Evolutionary conservation across 345 rosid species (phyloP), one percentile per base, ranked within the genome.

Genomic region (Physaria fendleri): DNA sequence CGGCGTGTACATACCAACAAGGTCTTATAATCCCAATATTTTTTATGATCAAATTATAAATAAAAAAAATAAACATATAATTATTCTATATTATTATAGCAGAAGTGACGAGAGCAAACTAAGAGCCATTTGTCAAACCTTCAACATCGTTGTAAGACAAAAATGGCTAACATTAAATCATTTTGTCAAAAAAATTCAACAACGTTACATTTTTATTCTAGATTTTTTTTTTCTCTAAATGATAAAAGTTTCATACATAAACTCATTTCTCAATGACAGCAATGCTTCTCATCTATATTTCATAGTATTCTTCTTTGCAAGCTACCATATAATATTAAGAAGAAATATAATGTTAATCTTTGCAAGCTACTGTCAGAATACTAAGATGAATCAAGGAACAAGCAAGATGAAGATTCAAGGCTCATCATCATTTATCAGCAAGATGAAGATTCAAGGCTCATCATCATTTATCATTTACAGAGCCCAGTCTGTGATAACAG

Each of bases 161-260:
- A 34, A 35, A 5, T 23, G 55, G 33, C 27, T 18, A 46, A 34
- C 25, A 35, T 24, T 3, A 35, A 35, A 61, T 16, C 43, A 37
- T n/a, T 40, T 3, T 38, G 38, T 14, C 49, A n/a, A n/a, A 39
- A 38, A 39, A 9, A 8, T 62, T 62, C 66, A 28, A 49, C 58
- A 27, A n/a, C n/a, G n/a, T n/a, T n/a, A n/a, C n/a, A 15, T 30
- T 5, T 41, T 14, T 39, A 41, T 5, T 16, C 9, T 30, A n/a
- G 2, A 2, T 11, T 2, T 2, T 27, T n/a, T n/a, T 30, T 20
- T n/a, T n/a, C n/a, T 30, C 42, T 12, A 15, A 52, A 5, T 30
- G 29, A 60, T 59, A 8, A 20, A 20, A 10, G 10, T 35, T 30
- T 17, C 54, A 54, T 24, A 53, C 43, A 28, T 6, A 5, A 9